These are phyloP conservation scores for Psilocybe cyanescens DNA, from an alignment of 768 basidiomycete species.

Conservation along the genomic window DNA sequence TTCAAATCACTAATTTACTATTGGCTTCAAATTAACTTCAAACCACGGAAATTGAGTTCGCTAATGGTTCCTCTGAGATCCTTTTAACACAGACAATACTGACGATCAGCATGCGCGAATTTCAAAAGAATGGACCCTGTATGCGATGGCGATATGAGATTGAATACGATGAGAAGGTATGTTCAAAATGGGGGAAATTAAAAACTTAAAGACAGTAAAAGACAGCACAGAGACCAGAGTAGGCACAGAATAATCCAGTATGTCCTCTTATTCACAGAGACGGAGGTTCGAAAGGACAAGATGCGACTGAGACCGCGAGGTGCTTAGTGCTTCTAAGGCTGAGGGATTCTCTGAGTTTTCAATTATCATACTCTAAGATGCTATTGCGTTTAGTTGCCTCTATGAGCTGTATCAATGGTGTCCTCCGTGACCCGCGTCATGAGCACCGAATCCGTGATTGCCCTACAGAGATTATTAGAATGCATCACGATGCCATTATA, in stretches of 20 bases:
- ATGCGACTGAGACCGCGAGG: not conserved
- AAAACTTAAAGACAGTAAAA: too few species aligned
- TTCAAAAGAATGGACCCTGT: too few species aligned
- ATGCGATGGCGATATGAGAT: too few species aligned
- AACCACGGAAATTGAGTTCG: not conserved
- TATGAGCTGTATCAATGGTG: conserved; percentile 40
- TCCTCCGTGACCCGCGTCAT: conserved; percentile 32
- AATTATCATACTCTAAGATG: conserved; percentile 7
- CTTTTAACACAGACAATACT: too few species aligned
- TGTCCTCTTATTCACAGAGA: not conserved
- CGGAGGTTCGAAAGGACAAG: not conserved
- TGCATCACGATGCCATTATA: not conserved
- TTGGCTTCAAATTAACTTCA: not conserved
- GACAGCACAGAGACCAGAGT: not conserved
- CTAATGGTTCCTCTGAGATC: too few species aligned
- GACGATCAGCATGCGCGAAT: too few species aligned
- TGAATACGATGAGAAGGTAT: too few species aligned
- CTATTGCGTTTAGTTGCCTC: not conserved
- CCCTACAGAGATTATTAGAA: conserved; percentile 40
- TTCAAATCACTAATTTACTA: not conserved
- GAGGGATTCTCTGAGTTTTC: not conserved
- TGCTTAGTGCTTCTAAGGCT: not conserved
- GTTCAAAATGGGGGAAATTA: too few species aligned
- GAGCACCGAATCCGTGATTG: conserved; percentile 47
- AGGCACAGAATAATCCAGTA: not conserved